Evolutionary conservation across 768 basidiomycete species (phyloP).

Genomic region (Pleurotus ostreatus): DNA sequence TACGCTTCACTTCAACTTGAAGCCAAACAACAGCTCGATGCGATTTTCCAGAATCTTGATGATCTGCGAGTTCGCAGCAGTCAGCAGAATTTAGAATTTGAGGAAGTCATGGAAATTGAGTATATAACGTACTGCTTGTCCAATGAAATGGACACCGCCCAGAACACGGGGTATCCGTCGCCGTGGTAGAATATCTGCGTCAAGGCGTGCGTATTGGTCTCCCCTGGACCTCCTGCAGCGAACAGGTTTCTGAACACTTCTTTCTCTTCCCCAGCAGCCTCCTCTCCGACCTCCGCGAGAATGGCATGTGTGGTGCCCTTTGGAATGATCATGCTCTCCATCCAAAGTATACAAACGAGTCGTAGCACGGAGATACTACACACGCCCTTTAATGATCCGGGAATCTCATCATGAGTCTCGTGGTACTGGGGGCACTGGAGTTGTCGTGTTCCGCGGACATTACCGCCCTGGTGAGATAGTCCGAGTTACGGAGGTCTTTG

Average conservation of each 20-base stretch:
- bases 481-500: slow-evolving; percentile 3
- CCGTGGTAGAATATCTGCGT: too few relatives aligned
- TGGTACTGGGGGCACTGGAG: not conserved
- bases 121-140: not conserved
- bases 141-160: not conserved
- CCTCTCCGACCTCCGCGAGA: too few relatives aligned
- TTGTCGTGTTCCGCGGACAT: not conserved
- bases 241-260: not conserved
- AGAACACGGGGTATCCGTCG: not conserved
- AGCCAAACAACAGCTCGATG: not conserved
- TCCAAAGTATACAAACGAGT: too few relatives aligned
- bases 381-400: too few relatives aligned
- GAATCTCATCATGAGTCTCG: too few relatives aligned
- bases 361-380: too few relatives aligned
- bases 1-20: not conserved
- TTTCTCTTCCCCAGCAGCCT: too few relatives aligned
- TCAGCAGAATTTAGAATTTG: not conserved
- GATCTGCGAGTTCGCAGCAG: not conserved
- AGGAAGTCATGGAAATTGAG: not conserved
- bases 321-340: too few relatives aligned
- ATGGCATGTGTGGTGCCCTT: not conserved
- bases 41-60: not conserved
- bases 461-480: not conserved
- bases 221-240: not conserved
- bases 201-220: too few relatives aligned